These are phyloP conservation scores for Gnomoniopsis sp. DNA, from an alignment of 2,329 filamentous ascomycete species.

Conservation along the genomic window DNA sequence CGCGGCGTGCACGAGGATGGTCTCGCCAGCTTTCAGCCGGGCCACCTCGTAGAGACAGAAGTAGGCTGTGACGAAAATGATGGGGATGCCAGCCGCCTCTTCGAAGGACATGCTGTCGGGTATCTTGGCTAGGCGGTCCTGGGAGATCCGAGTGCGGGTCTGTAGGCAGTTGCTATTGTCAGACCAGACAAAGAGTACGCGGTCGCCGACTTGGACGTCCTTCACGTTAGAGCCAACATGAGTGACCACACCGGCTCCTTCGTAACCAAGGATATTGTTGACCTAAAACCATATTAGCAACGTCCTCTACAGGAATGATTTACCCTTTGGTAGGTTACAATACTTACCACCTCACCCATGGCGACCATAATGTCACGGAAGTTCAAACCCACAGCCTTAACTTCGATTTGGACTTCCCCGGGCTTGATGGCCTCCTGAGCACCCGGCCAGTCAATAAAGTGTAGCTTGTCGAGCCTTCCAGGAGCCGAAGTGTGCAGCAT, in stretches of 20 bases:
- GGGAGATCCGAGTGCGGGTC: constrained; percentile 7
- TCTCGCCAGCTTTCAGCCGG: constrained; percentile 21
- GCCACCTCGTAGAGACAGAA: constrained; percentile 24
- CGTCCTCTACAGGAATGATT: too few relatives aligned
- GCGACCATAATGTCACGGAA: constrained; percentile 19
- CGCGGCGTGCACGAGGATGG: constrained; percentile 24
- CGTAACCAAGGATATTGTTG: constrained; percentile 22
- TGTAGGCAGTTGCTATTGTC: constrained; percentile 13
- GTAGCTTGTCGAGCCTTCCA: constrained; percentile 16
- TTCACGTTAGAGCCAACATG: constrained; percentile 10
- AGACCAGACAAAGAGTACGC: constrained; percentile 8
- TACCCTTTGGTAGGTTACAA: too few relatives aligned
- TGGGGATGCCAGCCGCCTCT: constrained; percentile 20
- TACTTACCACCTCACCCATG: constrained; percentile 22
- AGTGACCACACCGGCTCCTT: constrained; percentile 24
- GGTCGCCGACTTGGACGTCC: constrained; percentile 13
- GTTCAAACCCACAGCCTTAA: constrained; percentile 15
- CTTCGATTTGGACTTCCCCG: constrained; percentile 16
- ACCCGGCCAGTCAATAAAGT: constrained; percentile 17
- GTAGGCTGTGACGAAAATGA: constrained; percentile 26
- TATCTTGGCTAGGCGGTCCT: constrained; percentile 14
- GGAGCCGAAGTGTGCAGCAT: constrained; percentile 17
- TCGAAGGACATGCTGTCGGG: constrained; percentile 16
- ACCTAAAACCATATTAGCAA: too few relatives aligned
- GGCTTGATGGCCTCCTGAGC: constrained; percentile 7